Evolutionary conservation across 2,329 filamentous ascomycete species (phyloP).

Genomic region (Nemania diffusa): DNA sequence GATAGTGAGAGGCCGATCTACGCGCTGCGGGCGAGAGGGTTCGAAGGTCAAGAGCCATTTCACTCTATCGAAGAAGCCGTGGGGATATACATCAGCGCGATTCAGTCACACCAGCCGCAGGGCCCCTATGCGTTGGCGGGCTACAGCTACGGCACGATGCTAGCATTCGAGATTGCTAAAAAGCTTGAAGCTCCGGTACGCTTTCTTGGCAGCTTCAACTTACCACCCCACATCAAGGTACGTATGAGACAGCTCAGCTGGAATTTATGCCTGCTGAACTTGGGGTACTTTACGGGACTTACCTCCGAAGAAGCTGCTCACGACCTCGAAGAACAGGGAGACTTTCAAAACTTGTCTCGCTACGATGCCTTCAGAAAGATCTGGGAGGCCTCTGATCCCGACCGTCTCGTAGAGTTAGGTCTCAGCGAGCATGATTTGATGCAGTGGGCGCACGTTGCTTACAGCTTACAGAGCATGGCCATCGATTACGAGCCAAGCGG

Average conservation of each 20-base stretch:
- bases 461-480: slow-evolving; percentile 51
- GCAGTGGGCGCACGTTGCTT: slow-evolving; percentile 53
- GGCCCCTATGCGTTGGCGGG: slow-evolving; percentile 64
- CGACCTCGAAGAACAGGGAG: slow-evolving; percentile 37
- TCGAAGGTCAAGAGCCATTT: slow-evolving; percentile 55
- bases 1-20: slow-evolving; percentile 56
- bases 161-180: slow-evolving; percentile 63
- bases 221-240: slow-evolving; percentile 59
- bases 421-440: slow-evolving; percentile 43
- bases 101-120: slow-evolving; percentile 55
- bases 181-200: slow-evolving; percentile 53
- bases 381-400: slow-evolving; percentile 50
- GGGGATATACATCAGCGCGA: slow-evolving; percentile 52
- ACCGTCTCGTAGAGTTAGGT: slow-evolving; percentile 32
- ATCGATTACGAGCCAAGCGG: slow-evolving; percentile 57
- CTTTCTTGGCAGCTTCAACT: slow-evolving; percentile 59
- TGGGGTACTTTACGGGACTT: slow-evolving; percentile 55
- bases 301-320: slow-evolving; percentile 47
- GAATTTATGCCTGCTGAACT: slow-evolving; percentile 53
- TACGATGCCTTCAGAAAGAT: too few species aligned
- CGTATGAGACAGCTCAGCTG: slow-evolving; percentile 55
- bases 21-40: slow-evolving; percentile 57
- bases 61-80: slow-evolving; percentile 53
- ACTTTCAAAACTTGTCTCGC: too few species aligned
- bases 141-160: slow-evolving; percentile 61